Percentiles rank a stretch among this genome's conserved stretches.
Evolutionary conservation across 192 early-diverging fungal species (phyloP).

Genomic region (Phycomyces blakesleeanus): DNA sequence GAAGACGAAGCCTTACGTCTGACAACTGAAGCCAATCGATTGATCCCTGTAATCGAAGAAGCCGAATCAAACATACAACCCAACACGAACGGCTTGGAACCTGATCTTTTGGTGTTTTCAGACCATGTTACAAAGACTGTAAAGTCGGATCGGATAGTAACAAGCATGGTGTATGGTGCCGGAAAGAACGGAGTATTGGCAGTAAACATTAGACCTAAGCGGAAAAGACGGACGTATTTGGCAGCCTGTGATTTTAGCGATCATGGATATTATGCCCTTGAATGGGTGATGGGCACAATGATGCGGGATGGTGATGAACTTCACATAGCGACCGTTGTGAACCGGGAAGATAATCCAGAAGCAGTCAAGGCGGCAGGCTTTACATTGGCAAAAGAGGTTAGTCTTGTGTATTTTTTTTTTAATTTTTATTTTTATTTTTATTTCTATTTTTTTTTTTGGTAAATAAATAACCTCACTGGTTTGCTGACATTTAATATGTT

Average conservation of each 20-base stretch:
- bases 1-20: too few relatives aligned
- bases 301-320: conserved; percentile 48
- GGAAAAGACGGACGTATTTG: conserved; percentile 33
- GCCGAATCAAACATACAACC: too few relatives aligned
- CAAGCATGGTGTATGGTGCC: conserved; percentile 16
- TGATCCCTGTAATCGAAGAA: too few relatives aligned
- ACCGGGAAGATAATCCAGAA: conserved; percentile 38
- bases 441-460: too few relatives aligned
- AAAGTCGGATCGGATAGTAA: conserved; percentile 12
- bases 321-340: conserved; percentile 44
- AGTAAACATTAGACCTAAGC: not conserved
- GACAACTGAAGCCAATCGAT: too few relatives aligned
- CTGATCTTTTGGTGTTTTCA: conserved; percentile 14
- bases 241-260: conserved; percentile 51
- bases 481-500: not conserved
- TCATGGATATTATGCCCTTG: conserved; percentile 46
- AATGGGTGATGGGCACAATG: conserved; percentile 48
- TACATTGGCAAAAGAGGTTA: conserved; percentile 31
- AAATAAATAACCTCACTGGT: not conserved
- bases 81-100: too few relatives aligned
- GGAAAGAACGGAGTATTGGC: not conserved
- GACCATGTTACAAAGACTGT: conserved; percentile 7
- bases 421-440: too few relatives aligned
- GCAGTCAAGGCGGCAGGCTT: conserved; percentile 19
- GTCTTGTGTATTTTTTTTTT: not conserved